Conservation (phyloP, 768 basidiomycete species). For the Megacollybia marginata region DNA sequence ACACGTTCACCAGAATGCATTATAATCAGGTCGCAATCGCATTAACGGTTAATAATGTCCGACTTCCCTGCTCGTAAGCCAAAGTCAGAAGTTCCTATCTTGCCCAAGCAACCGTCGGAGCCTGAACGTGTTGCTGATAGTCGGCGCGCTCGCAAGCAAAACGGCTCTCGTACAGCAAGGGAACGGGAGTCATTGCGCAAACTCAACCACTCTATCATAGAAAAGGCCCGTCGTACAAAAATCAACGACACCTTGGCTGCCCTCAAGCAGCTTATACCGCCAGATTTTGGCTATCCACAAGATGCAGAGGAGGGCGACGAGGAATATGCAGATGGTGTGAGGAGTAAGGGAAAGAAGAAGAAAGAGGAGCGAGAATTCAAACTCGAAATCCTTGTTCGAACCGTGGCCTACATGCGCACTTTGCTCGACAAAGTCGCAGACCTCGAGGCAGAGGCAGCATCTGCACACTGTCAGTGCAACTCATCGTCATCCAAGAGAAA, state of each 20-base stretch:
- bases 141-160: constrained; percentile 71
- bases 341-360: constrained; percentile 36
- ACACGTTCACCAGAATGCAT: neutral
- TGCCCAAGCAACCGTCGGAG: constrained; percentile 10
- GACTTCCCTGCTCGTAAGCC: neutral
- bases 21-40: constrained; percentile 26
- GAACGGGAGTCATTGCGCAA: constrained; percentile 77
- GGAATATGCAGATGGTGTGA: constrained; percentile 25
- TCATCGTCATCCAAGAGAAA: neutral
- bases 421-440: constrained; percentile 47
- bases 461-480: neutral
- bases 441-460: constrained; percentile 21
- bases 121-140: constrained; percentile 16
- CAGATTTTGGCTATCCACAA: constrained; percentile 31
- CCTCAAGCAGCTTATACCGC: constrained; percentile 71
- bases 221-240: constrained; percentile 89
- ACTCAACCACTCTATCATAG: constrained; percentile 91
- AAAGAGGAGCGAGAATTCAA: constrained; percentile 85
- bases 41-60: constrained; percentile 16
- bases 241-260: constrained; percentile 87
- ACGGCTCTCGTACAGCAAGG: constrained; percentile 58
- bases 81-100: neutral
- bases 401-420: constrained; percentile 72
- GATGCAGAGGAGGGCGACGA: constrained; percentile 31
- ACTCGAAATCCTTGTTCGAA: constrained; percentile 80